Conservation (phyloP, 225 moss, liverwort and hornwort genomes). For the Neckera pumila region DNA sequence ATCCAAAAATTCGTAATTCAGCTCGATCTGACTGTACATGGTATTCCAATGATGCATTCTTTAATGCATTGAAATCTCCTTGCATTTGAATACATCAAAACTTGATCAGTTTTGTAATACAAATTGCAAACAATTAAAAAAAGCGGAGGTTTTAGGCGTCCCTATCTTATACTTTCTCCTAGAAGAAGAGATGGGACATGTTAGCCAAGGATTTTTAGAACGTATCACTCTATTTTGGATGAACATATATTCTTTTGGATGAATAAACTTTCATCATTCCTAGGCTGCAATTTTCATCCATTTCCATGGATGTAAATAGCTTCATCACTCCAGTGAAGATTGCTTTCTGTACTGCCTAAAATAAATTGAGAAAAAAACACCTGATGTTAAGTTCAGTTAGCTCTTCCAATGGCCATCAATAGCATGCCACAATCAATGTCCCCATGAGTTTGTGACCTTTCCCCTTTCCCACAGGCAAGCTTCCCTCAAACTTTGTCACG, state of each 20-base stretch:
- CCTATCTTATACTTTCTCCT: neutral
- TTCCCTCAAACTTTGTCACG: neutral
- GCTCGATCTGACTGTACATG: no score
- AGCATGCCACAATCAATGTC: neutral
- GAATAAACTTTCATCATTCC: no score
- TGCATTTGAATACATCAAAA: neutral
- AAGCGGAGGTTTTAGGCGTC: fast-evolving
- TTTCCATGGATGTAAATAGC: no score
- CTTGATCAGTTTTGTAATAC: fast-evolving
- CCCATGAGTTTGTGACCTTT: neutral
- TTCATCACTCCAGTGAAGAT: no score
- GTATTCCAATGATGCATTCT: neutral
- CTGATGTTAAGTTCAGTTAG: no score
- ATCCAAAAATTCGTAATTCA: no score
- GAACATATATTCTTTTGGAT: no score
- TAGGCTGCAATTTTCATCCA: no score
- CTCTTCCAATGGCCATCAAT: neutral
- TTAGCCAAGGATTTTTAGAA: no score
- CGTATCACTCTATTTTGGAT: no score
- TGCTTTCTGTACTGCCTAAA: no score
- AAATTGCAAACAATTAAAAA: fast-evolving
- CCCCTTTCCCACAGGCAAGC: neutral
- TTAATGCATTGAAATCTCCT: neutral
- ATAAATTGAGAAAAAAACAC: no score
- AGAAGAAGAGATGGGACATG: neutral